Evolutionary conservation across 257 asterid genomes (phyloP).

Genomic region (Penstemon newberryi): DNA sequence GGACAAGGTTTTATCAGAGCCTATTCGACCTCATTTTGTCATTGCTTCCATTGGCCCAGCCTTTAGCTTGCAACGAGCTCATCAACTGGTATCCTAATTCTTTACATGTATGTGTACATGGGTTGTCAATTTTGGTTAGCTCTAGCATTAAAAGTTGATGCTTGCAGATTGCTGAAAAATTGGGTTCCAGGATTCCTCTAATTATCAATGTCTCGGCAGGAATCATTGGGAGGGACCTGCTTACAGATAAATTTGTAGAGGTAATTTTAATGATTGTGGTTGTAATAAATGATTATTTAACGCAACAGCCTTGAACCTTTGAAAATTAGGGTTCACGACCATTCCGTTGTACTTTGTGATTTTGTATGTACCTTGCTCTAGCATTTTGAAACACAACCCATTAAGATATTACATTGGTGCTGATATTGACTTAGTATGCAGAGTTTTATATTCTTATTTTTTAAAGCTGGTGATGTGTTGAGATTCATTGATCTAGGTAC

Average conservation of each 20-base stretch:
- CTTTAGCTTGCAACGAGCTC: constrained; percentile 43
- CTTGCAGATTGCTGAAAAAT: constrained; percentile 55
- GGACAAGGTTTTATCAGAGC: constrained; percentile 62
- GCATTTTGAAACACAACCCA: not conserved
- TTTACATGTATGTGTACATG: not conserved
- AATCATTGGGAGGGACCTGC: constrained; percentile 62
- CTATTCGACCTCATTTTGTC: constrained; percentile 82
- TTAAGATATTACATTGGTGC: constrained; percentile 1
- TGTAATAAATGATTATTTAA: not conserved
- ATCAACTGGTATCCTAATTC: constrained; percentile 43
- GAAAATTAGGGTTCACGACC: not conserved
- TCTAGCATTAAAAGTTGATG: constrained; percentile 15
- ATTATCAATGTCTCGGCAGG: constrained; percentile 57
- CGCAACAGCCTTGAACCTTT: constrained; percentile 16
- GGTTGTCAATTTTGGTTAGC: constrained; percentile 19
- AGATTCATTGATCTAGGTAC: constrained; percentile 43
- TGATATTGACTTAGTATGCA: constrained; percentile 5
- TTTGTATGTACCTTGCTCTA: constrained; percentile 12
- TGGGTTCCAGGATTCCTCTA: constrained; percentile 57
- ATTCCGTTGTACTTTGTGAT: not conserved
- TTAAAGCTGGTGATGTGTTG: constrained; percentile 24
- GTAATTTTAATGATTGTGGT: constrained; percentile 34
- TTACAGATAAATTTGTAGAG: constrained; percentile 57
- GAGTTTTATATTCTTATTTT: not conserved
- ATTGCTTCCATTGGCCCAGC: constrained; percentile 61